Base-by-base conservation (phyloP, 2,329 filamentous ascomycete species). In the Dothistroma septosporum region DNA sequence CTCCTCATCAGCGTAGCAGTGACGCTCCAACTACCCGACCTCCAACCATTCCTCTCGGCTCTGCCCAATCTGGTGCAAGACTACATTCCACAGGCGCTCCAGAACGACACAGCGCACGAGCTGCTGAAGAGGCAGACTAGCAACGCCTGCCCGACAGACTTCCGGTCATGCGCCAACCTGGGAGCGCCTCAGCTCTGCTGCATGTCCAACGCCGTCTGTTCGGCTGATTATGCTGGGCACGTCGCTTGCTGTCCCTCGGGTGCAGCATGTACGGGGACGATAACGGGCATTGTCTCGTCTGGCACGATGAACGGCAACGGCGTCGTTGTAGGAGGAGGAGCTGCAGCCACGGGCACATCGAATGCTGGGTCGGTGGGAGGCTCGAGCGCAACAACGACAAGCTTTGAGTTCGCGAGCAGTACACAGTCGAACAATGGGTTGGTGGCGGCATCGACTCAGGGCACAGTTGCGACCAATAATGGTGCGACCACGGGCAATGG, bases 241-340 rank as follows among this genome's bases (percentile, higher is more conserved):
- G 80, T 87, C 57, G 85, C 84, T 24, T 87, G 85, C 76, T 87
- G 85, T 73, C 84, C 84, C 0, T 77, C 74, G 28, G 80, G 82
- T 55, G 81, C 81, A 14, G 79, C 76, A 31, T 87, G 85, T 68
- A 86, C 84, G 0, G 85, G 85, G 1, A 79, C 76, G 9, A 77
- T 86, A 10, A 73, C 64, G 9, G 70, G 69, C 19, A 64, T 72
- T 31, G 69, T 73, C 14, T 74, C 76, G 0, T 73, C 67, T 33
- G 72, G 72, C 11, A 71, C 69, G 10, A 61, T 74, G 46, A 65
- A 68, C 44, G 63, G 63, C 10, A 58, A 69, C 60, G 70, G 70
- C 5, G 61, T 50, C 2, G 24, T 69, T 19, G 66, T 71, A n/a
- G 64, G 58, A 22, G 67, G 59, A n/a, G 69, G 67, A 31, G 66